Percentiles rank a stretch among this genome's conserved stretches.
phyloP scores from a whole-genome alignment of 495 filamentous ascomycete species.

The Geoglossum glabrum region DNA sequence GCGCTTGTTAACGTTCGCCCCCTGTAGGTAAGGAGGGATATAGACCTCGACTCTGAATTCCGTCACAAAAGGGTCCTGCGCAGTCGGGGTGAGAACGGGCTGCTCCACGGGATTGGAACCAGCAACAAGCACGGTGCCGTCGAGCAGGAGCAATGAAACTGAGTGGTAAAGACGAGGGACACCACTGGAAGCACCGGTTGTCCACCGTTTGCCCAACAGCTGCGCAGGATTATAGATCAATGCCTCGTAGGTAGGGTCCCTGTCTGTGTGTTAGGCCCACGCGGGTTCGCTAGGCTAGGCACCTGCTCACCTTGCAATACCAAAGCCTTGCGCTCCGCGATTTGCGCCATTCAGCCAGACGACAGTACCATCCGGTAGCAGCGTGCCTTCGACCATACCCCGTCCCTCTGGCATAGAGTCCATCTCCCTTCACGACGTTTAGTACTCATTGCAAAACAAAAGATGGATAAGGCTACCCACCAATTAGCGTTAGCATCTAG shows the following conservation, averaged over 20 bases:
- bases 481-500: constrained; percentile 28
- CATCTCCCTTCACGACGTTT: constrained; percentile 21
- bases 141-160: constrained; percentile 33
- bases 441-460: neutral
- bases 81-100: constrained; percentile 26
- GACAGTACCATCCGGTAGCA: constrained; percentile 40
- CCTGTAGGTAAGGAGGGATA: constrained; percentile 38
- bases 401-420: constrained; percentile 42
- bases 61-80: constrained; percentile 26
- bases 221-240: constrained; percentile 35
- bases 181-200: constrained; percentile 23
- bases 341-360: constrained; percentile 38
- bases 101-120: constrained; percentile 38
- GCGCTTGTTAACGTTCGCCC: constrained; percentile 25
- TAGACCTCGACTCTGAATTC: constrained; percentile 43
- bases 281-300: neutral
- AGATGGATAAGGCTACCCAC: constrained; percentile 6
- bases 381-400: constrained; percentile 37
- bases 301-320: constrained; percentile 18
- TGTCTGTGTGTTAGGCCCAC: neutral
- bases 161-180: constrained; percentile 40
- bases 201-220: constrained; percentile 31
- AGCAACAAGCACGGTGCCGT: constrained; percentile 36
- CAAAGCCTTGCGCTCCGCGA: constrained; percentile 38
- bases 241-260: constrained; percentile 30